These are phyloP conservation scores for Populus tomentosa DNA, from an alignment of 441 rosid species.

Conservation along the genomic window DNA sequence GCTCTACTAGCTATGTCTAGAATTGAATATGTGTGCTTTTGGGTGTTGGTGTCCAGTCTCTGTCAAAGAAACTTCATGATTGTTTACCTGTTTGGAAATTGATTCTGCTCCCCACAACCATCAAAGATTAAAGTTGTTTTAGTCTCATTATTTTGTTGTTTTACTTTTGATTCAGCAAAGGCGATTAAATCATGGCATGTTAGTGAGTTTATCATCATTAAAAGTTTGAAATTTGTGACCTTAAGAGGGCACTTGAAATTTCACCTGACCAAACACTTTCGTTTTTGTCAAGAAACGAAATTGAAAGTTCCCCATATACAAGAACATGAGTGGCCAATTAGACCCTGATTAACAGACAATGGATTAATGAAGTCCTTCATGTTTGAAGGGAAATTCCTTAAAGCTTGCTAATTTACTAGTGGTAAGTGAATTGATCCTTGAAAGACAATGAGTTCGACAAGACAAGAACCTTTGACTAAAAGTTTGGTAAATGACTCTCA, in stretches of 20 bases:
- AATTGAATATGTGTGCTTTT: conserved; percentile 9
- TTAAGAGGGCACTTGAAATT: conserved; percentile 22
- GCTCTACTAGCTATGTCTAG: background rate
- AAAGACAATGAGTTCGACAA: background rate
- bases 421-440: background rate
- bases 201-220: conserved; percentile 80
- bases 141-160: conserved; percentile 61
- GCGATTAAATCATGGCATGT: conserved; percentile 68
- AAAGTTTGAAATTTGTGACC: conserved; percentile 53
- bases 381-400: conserved; percentile 3
- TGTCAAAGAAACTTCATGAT: conserved; percentile 59
- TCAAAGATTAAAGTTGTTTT: conserved; percentile 39
- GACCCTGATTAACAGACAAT: background rate
- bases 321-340: background rate
- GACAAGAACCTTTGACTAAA: background rate
- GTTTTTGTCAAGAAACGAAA: conserved; percentile 11
- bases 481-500: background rate
- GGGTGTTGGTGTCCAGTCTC: conserved; percentile 45
- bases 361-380: background rate
- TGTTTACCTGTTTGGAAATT: conserved; percentile 67
- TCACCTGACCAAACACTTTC: conserved; percentile 32
- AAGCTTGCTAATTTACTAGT: background rate
- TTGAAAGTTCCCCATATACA: background rate
- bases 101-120: conserved; percentile 83
- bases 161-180: conserved; percentile 70